Evolutionary conservation across 2,329 filamentous ascomycete species (phyloP).

Genomic region (Colletotrichum liriopes): DNA sequence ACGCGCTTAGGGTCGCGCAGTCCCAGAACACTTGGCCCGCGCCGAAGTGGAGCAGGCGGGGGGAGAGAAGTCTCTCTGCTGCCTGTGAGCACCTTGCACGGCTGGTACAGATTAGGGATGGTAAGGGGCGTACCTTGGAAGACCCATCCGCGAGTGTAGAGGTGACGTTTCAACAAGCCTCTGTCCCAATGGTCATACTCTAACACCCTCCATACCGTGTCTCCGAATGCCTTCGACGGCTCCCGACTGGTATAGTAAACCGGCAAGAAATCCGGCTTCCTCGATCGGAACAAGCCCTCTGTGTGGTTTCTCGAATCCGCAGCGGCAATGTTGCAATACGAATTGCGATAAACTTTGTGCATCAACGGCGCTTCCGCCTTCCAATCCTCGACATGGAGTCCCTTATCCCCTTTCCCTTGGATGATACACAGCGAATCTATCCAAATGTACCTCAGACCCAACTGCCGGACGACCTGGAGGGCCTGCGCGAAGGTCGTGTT

Average conservation of each 20-base stretch:
- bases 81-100: neutral
- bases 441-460: slow-evolving; percentile 47
- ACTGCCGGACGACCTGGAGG: slow-evolving; percentile 33
- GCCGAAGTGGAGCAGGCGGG: slow-evolving; percentile 46
- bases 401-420: slow-evolving; percentile 30
- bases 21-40: slow-evolving; percentile 46
- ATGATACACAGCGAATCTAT: slow-evolving; percentile 50
- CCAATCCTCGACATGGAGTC: slow-evolving; percentile 42
- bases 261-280: neutral
- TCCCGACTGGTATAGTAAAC: neutral
- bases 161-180: slow-evolving; percentile 6
- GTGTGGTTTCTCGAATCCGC: slow-evolving; percentile 29
- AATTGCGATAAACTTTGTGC: slow-evolving; percentile 38
- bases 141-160: slow-evolving; percentile 37
- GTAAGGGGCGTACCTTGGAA: slow-evolving; percentile 17
- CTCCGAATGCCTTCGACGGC: neutral
- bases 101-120: neutral
- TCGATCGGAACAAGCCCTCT: slow-evolving; percentile 34
- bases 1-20: slow-evolving; percentile 44
- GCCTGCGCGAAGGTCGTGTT: slow-evolving; percentile 45
- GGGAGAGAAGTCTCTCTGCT: slow-evolving; percentile 44
- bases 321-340: slow-evolving; percentile 43
- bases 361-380: slow-evolving; percentile 36
- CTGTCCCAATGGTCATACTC: slow-evolving; percentile 26
- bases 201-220: slow-evolving; percentile 1